Evolutionary conservation across 208 protist species (phyloP).

Genomic region (Herpetomonas samuelpessoai): DNA sequence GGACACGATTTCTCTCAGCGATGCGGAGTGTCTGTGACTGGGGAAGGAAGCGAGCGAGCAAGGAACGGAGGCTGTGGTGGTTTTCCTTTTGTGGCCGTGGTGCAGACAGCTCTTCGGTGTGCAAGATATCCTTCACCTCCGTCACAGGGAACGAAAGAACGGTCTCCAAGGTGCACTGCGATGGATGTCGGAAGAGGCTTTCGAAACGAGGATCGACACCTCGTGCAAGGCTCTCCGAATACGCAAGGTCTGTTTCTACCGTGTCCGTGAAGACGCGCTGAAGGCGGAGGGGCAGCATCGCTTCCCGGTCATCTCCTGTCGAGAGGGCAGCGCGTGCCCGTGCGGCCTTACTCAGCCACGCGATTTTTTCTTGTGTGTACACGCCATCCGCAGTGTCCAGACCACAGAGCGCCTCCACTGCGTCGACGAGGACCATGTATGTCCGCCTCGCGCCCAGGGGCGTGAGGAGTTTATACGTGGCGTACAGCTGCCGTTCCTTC

Average conservation of each 20-base stretch:
- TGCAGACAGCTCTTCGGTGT: not conserved
- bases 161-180: not conserved
- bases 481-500: not conserved
- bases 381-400: slow-evolving; percentile 15
- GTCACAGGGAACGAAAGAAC: not conserved
- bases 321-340: not conserved
- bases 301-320: not conserved
- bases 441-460: slow-evolving; percentile 6
- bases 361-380: slow-evolving; percentile 21
- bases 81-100: not conserved
- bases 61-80: not conserved
- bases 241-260: not conserved
- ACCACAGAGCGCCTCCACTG: slow-evolving; percentile 14
- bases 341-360: slow-evolving; percentile 16
- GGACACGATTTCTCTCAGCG: slow-evolving; percentile 14
- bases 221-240: not conserved
- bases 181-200: not conserved
- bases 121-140: not conserved
- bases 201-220: not conserved
- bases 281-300: not conserved
- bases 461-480: slow-evolving; percentile 19
- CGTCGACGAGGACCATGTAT: slow-evolving; percentile 2
- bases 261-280: not conserved
- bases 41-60: slow-evolving; percentile 7
- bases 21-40: slow-evolving; percentile 11